Conservation (phyloP, 345 rosid species). For the Eucalyptus sp. region DNA sequence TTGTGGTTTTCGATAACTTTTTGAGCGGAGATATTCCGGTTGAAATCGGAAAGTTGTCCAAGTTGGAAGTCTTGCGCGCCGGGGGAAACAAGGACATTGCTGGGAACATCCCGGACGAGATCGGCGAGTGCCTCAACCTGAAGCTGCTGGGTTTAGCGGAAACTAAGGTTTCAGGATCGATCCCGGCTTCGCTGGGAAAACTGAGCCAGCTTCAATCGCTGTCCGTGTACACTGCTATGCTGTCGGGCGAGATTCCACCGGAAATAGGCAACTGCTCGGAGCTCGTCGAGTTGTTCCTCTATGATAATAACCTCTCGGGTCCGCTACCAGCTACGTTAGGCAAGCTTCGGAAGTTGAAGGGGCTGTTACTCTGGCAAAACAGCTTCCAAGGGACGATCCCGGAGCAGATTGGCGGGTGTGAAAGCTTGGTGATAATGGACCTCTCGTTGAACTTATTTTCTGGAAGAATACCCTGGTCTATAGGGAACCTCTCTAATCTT, state of each 20-base stretch:
- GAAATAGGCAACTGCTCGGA: conserved; percentile 65
- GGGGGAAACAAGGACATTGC: conserved; percentile 74
- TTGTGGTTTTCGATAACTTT: conserved; percentile 51
- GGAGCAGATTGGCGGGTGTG: conserved; percentile 65
- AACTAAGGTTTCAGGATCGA: conserved; percentile 56
- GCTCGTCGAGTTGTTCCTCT: conserved; percentile 52
- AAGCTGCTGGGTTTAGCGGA: conserved; percentile 66
- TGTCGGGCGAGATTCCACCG: conserved; percentile 64
- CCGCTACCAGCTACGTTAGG: conserved; percentile 53
- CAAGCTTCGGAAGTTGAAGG: conserved; percentile 39
- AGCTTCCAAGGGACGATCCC: conserved; percentile 57
- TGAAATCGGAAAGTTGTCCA: conserved; percentile 46
- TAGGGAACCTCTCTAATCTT: conserved; percentile 56
- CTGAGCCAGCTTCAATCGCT: conserved; percentile 52
- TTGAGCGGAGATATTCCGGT: conserved; percentile 46
- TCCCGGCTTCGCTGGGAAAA: conserved; percentile 61
- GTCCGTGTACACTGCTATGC: conserved; percentile 49
- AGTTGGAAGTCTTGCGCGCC: conserved; percentile 46
- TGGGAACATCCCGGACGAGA: conserved; percentile 60
- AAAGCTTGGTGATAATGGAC: conserved; percentile 49
- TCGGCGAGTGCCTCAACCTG: conserved; percentile 57
- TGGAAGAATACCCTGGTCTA: conserved; percentile 54
- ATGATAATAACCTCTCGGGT: conserved; percentile 67
- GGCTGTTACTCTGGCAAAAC: conserved; percentile 70
- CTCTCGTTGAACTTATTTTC: conserved; percentile 71